Evolutionary conservation across 2,329 filamentous ascomycete species (phyloP), one percentile per base, ranked within the genome.

Genomic region (Phoma sp.): DNA sequence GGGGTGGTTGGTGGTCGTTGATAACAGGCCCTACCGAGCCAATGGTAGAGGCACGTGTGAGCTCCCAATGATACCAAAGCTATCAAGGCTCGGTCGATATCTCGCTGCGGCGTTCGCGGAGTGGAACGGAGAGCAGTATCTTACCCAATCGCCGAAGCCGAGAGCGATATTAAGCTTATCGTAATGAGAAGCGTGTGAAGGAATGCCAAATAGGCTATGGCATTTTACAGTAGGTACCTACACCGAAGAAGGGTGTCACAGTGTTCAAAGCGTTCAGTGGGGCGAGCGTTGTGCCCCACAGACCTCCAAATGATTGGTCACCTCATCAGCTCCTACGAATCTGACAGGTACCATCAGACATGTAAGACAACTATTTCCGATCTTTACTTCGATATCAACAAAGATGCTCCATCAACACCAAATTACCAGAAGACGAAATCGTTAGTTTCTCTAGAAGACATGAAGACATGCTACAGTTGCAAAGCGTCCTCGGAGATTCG

Each of bases 11-110:
- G 36, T 36, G 23, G 37, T 42, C 39, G 18, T 27, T 55, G 52
- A 55, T 55, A 50, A 46, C 46, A 43, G 13, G 30, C 13, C 36
- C 22, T 46, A 47, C 32, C 42, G 46, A 55, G 37, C 52, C 52
- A 55, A 55, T 55, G 42, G 37, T 25, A 46, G 22, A 7, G 33
- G 41, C 52, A 55, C 46, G 52, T 55, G 52, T 38, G 52, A 43
- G 35, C 22, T 42, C 29, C 44, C 44, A 25, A 38, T 33, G 39
- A 18, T 18, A 18, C 18, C 18, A 18, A 10, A 39, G 43, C 23
- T 14, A n/a, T 27, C 27, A 39, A 40, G 41, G 40, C 40, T 32
- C 32, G 30, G 14, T 32, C 33, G 22, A 32, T 32, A 41, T 30
- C 8, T 33, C 13, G 24, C 14, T 36, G 13, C 10, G 8, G 30